Conservation (phyloP, 148 eudicot genomes). For the Fagopyrum homotropicum region DNA sequence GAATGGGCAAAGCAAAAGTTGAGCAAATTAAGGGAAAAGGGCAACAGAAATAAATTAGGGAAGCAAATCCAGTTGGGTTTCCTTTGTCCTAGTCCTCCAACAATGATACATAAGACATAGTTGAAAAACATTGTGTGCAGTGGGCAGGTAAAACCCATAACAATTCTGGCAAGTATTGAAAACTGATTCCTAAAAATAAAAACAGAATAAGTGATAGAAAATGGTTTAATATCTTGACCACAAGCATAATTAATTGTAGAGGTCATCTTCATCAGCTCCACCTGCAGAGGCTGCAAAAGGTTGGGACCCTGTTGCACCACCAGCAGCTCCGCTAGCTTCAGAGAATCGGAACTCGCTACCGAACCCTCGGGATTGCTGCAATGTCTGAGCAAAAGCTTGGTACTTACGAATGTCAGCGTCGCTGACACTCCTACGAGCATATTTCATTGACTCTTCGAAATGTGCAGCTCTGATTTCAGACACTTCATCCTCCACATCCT, state of each 20-base stretch:
- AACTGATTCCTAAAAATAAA: not conserved
- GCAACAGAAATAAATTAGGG: not conserved
- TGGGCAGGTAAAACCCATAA: not conserved
- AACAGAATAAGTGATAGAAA: not conserved
- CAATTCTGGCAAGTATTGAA: slow-evolving; percentile 2
- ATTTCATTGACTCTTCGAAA: slow-evolving; percentile 90
- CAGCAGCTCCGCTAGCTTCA: slow-evolving; percentile 21
- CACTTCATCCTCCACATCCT: slow-evolving; percentile 80
- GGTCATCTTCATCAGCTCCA: slow-evolving; percentile 79
- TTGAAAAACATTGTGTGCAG: not conserved
- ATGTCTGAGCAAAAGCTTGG: slow-evolving; percentile 81
- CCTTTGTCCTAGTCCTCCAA: not conserved
- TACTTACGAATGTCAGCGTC: slow-evolving; percentile 90
- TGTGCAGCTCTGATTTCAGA: slow-evolving; percentile 79
- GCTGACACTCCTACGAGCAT: slow-evolving; percentile 86
- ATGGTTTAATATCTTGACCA: not conserved
- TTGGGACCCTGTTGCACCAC: slow-evolving; percentile 36
- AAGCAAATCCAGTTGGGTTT: not conserved
- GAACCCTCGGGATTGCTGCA: slow-evolving; percentile 86
- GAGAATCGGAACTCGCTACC: slow-evolving; percentile 71
- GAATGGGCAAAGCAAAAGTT: not conserved
- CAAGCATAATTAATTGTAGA: slow-evolving; percentile 26
- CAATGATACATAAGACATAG: not conserved
- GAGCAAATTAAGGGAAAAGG: not conserved
- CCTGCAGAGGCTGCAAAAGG: slow-evolving; percentile 67